A percentile compares a stretch with the other conserved stretches of the same genome.
phyloP scores from a whole-genome alignment of 371 early-diverging fungal genomes.

The Blastocladiella emersonii region DNA sequence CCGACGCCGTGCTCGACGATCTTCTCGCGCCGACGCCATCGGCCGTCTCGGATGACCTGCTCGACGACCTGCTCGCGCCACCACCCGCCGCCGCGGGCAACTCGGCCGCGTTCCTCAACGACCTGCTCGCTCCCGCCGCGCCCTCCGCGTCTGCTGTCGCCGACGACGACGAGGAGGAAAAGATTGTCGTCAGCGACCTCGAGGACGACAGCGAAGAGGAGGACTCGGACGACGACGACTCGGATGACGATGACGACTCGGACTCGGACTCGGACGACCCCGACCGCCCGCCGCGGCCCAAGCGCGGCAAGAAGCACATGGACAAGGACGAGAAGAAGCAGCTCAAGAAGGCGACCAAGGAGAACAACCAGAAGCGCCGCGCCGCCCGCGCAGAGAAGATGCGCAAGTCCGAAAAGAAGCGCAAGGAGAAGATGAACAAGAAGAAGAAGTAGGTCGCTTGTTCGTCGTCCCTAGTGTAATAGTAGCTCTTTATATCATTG shows the following conservation, averaged over 20 bases:
- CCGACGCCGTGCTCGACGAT: not conserved
- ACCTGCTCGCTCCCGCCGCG: slow-evolving; percentile 1
- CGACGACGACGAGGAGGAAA: slow-evolving; percentile 2
- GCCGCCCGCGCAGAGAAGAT: too few relatives aligned
- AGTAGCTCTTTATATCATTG: too few relatives aligned
- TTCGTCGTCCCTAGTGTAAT: too few relatives aligned
- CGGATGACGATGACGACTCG: slow-evolving; percentile 23
- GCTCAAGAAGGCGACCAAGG: slow-evolving; percentile 63
- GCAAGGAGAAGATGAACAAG: slow-evolving; percentile 44
- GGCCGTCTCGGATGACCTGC: not conserved
- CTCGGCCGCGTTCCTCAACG: not conserved
- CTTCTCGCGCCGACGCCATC: too few relatives aligned
- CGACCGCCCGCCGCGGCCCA: slow-evolving; percentile 16
- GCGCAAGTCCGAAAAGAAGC: slow-evolving; percentile 89
- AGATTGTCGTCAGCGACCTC: slow-evolving; percentile 10
- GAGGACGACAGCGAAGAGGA: not conserved
- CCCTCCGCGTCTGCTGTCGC: slow-evolving; percentile 8
- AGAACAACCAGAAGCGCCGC: slow-evolving; percentile 76
- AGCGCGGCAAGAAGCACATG: slow-evolving; percentile 58
- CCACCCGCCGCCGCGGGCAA: too few relatives aligned
- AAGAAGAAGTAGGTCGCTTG: not conserved
- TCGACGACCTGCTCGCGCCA: not conserved
- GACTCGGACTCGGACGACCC: slow-evolving; percentile 29
- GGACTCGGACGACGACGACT: slow-evolving; percentile 19
- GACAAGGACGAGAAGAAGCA: slow-evolving; percentile 74